Evolutionary conservation across 768 basidiomycete species (phyloP).

Genomic region (Hericium rajendrae): DNA sequence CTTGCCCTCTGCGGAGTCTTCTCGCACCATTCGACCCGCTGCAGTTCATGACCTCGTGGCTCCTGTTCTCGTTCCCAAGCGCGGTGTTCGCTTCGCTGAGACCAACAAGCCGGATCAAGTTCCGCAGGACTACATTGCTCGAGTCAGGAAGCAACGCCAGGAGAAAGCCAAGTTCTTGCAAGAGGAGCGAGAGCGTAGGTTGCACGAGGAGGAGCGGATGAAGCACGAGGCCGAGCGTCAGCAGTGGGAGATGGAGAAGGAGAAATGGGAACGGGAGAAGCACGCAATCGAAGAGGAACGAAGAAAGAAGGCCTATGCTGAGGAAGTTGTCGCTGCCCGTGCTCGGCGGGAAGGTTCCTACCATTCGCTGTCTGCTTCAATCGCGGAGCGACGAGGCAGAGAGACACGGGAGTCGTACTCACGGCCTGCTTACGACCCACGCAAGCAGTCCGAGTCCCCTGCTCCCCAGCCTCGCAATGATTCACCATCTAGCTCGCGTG

Average conservation of each 20-base stretch:
- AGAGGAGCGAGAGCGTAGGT: slow-evolving; percentile 46
- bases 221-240: slow-evolving; percentile 33
- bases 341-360: slow-evolving; percentile 5
- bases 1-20: slow-evolving; percentile 4
- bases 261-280: slow-evolving; percentile 34
- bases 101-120: slow-evolving; percentile 53
- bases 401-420: slow-evolving; percentile 8
- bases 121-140: slow-evolving; percentile 54
- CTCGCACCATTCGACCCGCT: slow-evolving; percentile 2
- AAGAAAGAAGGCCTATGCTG: slow-evolving; percentile 9
- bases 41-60: background rate
- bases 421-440: slow-evolving; percentile 10
- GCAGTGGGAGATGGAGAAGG: slow-evolving; percentile 33
- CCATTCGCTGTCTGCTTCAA: slow-evolving; percentile 2
- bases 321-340: slow-evolving; percentile 12
- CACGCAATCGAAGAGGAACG: slow-evolving; percentile 36
- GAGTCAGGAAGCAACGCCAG: slow-evolving; percentile 57
- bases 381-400: slow-evolving; percentile 5
- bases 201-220: slow-evolving; percentile 33
- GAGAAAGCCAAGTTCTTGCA: slow-evolving; percentile 56
- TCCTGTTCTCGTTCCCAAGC: slow-evolving; percentile 15
- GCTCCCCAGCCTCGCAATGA: background rate
- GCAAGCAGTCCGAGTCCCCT: slow-evolving; percentile 2
- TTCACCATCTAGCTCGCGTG: slow-evolving; percentile 8
- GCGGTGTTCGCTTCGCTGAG: slow-evolving; percentile 58